Evolutionary conservation across 768 basidiomycete genomes (phyloP), one percentile per base, ranked within the genome.

Genomic region (Lentinula boryana): DNA sequence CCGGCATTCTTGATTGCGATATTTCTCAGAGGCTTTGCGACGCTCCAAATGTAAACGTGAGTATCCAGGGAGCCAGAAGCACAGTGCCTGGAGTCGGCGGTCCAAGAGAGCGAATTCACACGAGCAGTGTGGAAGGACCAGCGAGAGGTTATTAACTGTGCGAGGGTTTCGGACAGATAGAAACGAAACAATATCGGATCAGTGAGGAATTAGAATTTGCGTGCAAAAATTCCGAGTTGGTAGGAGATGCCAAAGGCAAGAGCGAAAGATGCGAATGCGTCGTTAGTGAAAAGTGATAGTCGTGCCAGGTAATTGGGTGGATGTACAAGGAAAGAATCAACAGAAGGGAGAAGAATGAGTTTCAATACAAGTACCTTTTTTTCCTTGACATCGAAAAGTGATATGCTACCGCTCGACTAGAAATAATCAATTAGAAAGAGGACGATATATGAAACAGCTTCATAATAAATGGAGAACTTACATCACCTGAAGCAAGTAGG

Each of bases 21-120:
- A 65, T 89, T 91, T 72, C 81, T 86, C 71, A 84, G 74, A 8
- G 88, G 86, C 68, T 84, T 82, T 48, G 75, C 75, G 33, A 93
- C 84, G 64, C 87, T 86, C 86, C 91, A 98, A 27, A 98, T 75
- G 68, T 94, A 97, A 4, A 96, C 84, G 65, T 93, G 84, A 33
- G 95, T 95, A 70, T 98, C 96, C n/a, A 96, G 80, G 18, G 93
- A 92, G 10, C 89, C 94, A 4, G 93, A 94, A 10, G 87, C 95
- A 63, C 90, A 83, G 68, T 95, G 86, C 63, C 80, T 79, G 6
- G 87, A 86, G 68, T 91, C 86, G 5, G 83, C 65, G 6, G 89
- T 85, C 86, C 90, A 95, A 1, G 84, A 76, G 16, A 98, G 79
- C 9, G 91, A 84, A 65, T 87, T 83, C 62, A 98, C 83, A 32